Conservation (phyloP, 2,329 filamentous ascomycete species). For the Achaetomium macrosporum region DNA sequence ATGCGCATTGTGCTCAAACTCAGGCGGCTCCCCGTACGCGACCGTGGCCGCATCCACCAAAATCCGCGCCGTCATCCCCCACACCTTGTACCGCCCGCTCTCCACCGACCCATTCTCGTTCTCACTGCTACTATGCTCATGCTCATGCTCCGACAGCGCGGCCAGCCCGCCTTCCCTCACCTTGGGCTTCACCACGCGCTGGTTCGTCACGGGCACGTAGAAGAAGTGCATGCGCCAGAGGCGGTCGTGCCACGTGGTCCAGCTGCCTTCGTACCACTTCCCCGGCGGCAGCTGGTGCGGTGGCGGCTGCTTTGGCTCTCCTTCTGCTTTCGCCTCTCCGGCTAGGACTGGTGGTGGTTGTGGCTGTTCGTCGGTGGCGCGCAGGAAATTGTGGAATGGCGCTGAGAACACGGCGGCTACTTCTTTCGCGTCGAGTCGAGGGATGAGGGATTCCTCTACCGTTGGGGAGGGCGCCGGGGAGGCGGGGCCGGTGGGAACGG, state of each 20-base stretch:
- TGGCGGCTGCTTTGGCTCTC: constrained; percentile 14
- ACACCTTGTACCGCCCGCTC: constrained; percentile 68
- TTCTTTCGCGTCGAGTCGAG: constrained; percentile 78
- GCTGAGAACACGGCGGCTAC: constrained; percentile 92
- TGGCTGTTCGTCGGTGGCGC: constrained; percentile 27
- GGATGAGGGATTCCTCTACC: constrained; percentile 67
- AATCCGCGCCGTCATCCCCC: constrained; percentile 91
- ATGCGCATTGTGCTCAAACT: constrained; percentile 64
- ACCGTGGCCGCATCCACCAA: constrained; percentile 81
- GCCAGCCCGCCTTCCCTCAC: constrained; percentile 37
- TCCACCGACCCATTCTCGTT: constrained; percentile 38
- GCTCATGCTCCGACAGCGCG: constrained; percentile 34
- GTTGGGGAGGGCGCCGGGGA: constrained; percentile 25
- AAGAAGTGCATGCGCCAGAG: constrained; percentile 91
- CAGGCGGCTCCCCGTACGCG: constrained; percentile 75
- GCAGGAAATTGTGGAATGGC: constrained; percentile 78
- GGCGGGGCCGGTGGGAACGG: constrained; percentile 11
- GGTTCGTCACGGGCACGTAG: constrained; percentile 71
- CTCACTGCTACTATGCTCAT: constrained; percentile 15
- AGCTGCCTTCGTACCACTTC: constrained; percentile 79
- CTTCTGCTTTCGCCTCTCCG: background rate
- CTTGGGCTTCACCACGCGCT: constrained; percentile 58
- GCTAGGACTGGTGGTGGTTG: constrained; percentile 23
- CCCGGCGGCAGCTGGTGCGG: constrained; percentile 38
- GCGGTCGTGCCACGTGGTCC: constrained; percentile 71